Percentiles rank a stretch among this genome's conserved stretches.
Conservation (phyloP, 306 rosid species). For the Rosa multiflora region DNA sequence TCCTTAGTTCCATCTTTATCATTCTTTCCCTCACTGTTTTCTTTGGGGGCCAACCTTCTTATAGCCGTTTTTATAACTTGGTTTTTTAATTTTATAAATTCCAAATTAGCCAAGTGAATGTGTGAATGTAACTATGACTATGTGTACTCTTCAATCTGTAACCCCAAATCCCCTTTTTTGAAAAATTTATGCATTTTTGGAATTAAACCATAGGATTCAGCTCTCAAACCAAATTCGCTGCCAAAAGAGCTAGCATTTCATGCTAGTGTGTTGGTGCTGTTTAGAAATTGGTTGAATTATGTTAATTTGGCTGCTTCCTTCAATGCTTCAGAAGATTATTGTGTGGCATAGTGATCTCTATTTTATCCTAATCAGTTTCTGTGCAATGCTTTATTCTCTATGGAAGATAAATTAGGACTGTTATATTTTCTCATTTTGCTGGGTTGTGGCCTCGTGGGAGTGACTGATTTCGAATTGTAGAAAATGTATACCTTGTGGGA, state of each 20-base stretch:
- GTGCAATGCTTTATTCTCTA: not conserved
- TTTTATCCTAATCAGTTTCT: not conserved
- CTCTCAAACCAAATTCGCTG: conserved; percentile 5
- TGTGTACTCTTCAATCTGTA: conserved; percentile 15
- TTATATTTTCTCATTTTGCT: not conserved
- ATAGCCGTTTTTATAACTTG: conserved; percentile 12
- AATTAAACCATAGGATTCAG: not conserved
- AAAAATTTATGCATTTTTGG: not conserved
- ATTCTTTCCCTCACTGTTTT: conserved; percentile 19
- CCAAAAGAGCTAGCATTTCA: conserved; percentile 9
- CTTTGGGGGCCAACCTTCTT: conserved; percentile 13
- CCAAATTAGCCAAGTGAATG: conserved; percentile 11
- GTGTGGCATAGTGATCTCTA: not conserved
- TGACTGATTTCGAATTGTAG: not conserved
- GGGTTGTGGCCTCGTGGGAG: not conserved
- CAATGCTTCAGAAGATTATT: not conserved
- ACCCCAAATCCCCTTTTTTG: not conserved
- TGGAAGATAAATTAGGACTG: not conserved
- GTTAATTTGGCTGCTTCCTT: not conserved
- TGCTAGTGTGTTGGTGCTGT: not conserved
- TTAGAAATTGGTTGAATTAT: conserved; percentile 1
- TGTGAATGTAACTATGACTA: conserved; percentile 14
- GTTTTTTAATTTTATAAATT: not conserved
- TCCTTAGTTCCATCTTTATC: conserved; percentile 12
- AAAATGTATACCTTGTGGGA: not conserved